Percentiles rank a stretch among this genome's conserved stretches.
phyloP scores from a whole-genome alignment of 2,329 filamentous ascomycete species.

The Pseudohalonectria lignicola region DNA sequence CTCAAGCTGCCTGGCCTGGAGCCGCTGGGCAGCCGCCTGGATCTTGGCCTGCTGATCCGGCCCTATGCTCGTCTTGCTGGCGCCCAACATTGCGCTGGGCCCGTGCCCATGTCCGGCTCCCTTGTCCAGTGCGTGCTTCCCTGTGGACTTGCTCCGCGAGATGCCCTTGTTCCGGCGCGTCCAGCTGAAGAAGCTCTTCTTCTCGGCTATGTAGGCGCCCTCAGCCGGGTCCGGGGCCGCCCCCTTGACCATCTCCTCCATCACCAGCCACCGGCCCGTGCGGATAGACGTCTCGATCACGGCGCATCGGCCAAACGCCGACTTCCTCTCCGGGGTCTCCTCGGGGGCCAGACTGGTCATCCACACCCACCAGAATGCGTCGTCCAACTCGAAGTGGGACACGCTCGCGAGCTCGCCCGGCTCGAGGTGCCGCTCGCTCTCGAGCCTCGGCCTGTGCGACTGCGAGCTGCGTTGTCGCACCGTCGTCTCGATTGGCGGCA shows the following conservation, averaged over 20 bases:
- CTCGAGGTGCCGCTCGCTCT: constrained; percentile 59
- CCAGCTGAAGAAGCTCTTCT: constrained; percentile 89
- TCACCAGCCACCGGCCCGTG: constrained; percentile 78
- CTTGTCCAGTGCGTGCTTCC: constrained; percentile 45
- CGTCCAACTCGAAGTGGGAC: constrained; percentile 73
- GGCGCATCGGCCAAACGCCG: constrained; percentile 87
- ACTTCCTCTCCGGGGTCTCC: constrained; percentile 75
- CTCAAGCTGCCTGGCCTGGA: constrained; percentile 62
- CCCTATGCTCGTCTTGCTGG: constrained; percentile 74
- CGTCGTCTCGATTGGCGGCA: constrained; percentile 72
- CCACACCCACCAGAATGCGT: constrained; percentile 99
- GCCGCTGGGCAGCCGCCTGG: constrained; percentile 75
- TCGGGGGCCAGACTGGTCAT: constrained; percentile 92
- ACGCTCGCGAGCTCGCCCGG: constrained; percentile 94
- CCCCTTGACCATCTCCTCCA: constrained; percentile 94
- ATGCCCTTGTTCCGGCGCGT: constrained; percentile 55
- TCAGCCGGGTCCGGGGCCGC: constrained; percentile 75
- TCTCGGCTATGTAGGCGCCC: constrained; percentile 86
- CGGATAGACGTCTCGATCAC: constrained; percentile 79
- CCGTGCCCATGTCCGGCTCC: constrained; percentile 29
- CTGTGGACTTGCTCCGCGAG: constrained; percentile 59
- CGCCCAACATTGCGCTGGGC: constrained; percentile 24
- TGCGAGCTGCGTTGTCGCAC: constrained; percentile 73
- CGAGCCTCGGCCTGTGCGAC: constrained; percentile 65
- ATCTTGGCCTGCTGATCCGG: constrained; percentile 90